Base-by-base conservation (phyloP, 805 yeast genomes). In the Yarrowia sp. region DNA sequence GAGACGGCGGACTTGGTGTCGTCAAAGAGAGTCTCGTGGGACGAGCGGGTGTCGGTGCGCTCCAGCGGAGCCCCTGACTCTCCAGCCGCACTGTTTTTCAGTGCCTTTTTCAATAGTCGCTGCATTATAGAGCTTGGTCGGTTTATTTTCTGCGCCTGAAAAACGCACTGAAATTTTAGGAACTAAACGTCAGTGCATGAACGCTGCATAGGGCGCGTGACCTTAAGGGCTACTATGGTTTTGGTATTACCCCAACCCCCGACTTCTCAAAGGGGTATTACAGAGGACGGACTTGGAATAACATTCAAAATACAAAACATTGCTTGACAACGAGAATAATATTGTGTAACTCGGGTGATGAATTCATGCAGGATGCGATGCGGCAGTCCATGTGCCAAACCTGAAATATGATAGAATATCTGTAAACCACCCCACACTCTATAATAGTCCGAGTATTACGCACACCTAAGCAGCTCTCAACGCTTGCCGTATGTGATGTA, bases 41-140 rank as follows among this genome's bases (percentile, higher is more conserved):
- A 58, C 8, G 51, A 58, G 32, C 51, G 63, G 40, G 63, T 32
- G 24, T 30, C 32, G 8, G 49, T 32, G 16, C 41, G 63, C 32
- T 43, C 63, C 9, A 58, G 38, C n/a, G 49, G 63, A 2, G 63
- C 28, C 10, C 51, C 63, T 3, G 46, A 10, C n/a, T 43, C 40
- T n/a, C 24, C 63, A 1, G 49, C 51, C 4, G 49, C 49, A 19
- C 51, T 58, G 41, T 58, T 58, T 21, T 58, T 58, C 51, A 58
- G 51, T 14, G 63, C 63, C 41, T 41, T 58, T 32, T 58, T 58
- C 51, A 58, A 26, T 17, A 58, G 46, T 54, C 61, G 61, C 24
- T 54, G 61, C 61, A 54, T 54, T 16, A 21, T 26, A 16, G 58
- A 14, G 10, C 14, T 10, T 5, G n/a, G 61, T 17, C 22, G 5